Conservation (phyloP, 2,329 filamentous ascomycete genomes). For the Ophiocordyceps camponoti-rufipedis region DNA sequence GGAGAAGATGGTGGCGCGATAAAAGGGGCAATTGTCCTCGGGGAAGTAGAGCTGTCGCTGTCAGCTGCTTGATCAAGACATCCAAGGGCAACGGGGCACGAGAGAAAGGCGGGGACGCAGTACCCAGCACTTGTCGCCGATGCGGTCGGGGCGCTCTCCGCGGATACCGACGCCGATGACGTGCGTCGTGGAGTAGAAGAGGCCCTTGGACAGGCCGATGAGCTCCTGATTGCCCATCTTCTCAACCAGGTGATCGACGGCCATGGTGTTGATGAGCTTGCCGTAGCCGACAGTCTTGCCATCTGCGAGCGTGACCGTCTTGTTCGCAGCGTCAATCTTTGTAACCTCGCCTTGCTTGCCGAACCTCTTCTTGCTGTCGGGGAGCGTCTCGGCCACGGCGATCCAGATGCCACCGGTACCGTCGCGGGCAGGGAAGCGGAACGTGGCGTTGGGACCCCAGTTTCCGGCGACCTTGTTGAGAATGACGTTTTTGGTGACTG, state of each 20-base stretch:
- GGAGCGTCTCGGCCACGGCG: constrained; percentile 81
- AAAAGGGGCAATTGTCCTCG: constrained; percentile 97
- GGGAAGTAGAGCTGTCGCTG: constrained; percentile 72
- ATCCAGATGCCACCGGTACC: constrained; percentile 99
- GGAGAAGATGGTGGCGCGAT: constrained; percentile 98
- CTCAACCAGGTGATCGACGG: constrained; percentile 74
- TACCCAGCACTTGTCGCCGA: constrained; percentile 98
- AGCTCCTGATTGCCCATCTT: constrained; percentile 79
- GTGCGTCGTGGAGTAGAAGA: constrained; percentile 95
- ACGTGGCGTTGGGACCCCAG: constrained; percentile 97
- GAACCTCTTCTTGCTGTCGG: constrained; percentile 79
- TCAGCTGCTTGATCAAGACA: not conserved
- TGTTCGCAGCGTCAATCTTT: constrained; percentile 72
- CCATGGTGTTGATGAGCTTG: constrained; percentile 92
- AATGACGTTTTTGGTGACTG: constrained; percentile 82
- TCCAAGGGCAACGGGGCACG: not conserved
- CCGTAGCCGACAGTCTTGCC: constrained; percentile 81
- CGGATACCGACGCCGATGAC: constrained; percentile 93
- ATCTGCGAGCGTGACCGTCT: constrained; percentile 65
- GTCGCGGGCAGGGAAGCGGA: constrained; percentile 90
- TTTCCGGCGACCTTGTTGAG: constrained; percentile 89
- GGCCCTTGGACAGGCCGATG: constrained; percentile 63
- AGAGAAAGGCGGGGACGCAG: constrained; percentile 10
- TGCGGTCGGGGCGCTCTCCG: constrained; percentile 78
- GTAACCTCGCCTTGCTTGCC: constrained; percentile 70